These are phyloP conservation scores for Metschnikowia bowlesiae DNA, from an alignment of 805 yeast genomes.

Conservation along the genomic window DNA sequence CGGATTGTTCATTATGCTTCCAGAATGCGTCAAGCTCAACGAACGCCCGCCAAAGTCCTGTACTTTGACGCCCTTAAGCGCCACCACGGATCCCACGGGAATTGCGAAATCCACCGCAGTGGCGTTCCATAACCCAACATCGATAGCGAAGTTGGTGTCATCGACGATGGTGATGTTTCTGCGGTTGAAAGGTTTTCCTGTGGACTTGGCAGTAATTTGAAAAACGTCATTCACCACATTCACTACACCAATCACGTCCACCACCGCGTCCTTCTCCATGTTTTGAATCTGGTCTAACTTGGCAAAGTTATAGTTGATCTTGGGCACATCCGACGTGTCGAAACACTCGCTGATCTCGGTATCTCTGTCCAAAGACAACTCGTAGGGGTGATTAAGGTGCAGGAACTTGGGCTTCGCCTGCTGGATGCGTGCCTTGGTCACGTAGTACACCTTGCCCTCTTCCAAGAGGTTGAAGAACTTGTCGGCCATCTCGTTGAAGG, in stretches of 20 bases:
- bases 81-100: conserved; percentile 79
- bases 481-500: conserved; percentile 83
- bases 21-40: conserved; percentile 73
- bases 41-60: conserved; percentile 86
- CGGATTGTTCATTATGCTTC: conserved; percentile 75
- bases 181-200: conserved; percentile 90
- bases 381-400: conserved; percentile 82
- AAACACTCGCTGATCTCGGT: conserved; percentile 66
- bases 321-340: conserved; percentile 66
- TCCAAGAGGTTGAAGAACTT: conserved; percentile 68
- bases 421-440: conserved; percentile 75
- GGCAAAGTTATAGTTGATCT: conserved; percentile 70
- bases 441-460: conserved; percentile 85
- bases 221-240: conserved; percentile 69
- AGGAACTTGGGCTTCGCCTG: conserved; percentile 85
- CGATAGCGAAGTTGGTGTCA: conserved; percentile 68
- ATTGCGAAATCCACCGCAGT: conserved; percentile 72
- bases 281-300: conserved; percentile 62
- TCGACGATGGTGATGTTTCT: conserved; percentile 87
- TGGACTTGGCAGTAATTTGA: conserved; percentile 77
- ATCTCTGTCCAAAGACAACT: conserved; percentile 75
- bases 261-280: conserved; percentile 63
- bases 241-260: conserved; percentile 86
- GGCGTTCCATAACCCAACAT: conserved; percentile 87
- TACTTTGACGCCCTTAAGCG: conserved; percentile 85